Conservation (phyloP, 768 basidiomycete species). For the Pulveroboletus sp. region DNA sequence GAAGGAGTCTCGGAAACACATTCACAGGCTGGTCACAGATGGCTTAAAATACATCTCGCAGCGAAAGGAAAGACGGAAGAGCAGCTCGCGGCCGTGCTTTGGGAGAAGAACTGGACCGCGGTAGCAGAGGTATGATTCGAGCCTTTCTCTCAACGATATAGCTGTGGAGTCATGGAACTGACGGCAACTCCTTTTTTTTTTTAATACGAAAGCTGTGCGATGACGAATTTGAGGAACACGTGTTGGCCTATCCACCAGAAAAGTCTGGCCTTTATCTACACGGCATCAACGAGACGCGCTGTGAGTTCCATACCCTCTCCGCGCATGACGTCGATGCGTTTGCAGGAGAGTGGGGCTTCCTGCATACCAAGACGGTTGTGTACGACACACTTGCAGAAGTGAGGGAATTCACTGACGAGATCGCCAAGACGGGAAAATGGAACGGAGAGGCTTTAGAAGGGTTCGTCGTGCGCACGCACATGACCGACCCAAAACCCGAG, state of each 20-base stretch:
- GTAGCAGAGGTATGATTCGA: slow-evolving; percentile 71
- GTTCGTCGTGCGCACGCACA: slow-evolving; percentile 84
- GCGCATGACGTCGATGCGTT: slow-evolving; percentile 68
- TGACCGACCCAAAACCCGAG: slow-evolving; percentile 40
- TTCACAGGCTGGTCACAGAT: slow-evolving; percentile 76
- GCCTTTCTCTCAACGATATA: background rate
- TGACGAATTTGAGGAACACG: slow-evolving; percentile 96
- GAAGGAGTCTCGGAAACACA: slow-evolving; percentile 50
- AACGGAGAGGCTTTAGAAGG: slow-evolving; percentile 84
- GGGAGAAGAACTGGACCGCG: slow-evolving; percentile 83
- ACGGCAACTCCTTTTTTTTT: background rate
- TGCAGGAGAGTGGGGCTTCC: slow-evolving; percentile 89
- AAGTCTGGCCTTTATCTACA: slow-evolving; percentile 90
- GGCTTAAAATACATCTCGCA: slow-evolving; percentile 64
- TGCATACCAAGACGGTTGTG: slow-evolving; percentile 57
- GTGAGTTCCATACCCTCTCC: slow-evolving; percentile 66
- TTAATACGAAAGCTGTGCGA: slow-evolving; percentile 73
- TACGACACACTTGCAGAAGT: slow-evolving; percentile 64
- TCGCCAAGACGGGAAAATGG: slow-evolving; percentile 71
- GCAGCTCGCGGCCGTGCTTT: slow-evolving; percentile 69
- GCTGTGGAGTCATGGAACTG: background rate
- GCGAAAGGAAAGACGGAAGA: slow-evolving; percentile 60
- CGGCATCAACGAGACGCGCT: slow-evolving; percentile 73
- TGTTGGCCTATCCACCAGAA: slow-evolving; percentile 75
- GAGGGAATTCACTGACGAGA: slow-evolving; percentile 61